Percentiles rank a stretch among this genome's conserved stretches.
phyloP scores from a whole-genome alignment of 306 rosid genomes.

The Arachis stenosperma region DNA sequence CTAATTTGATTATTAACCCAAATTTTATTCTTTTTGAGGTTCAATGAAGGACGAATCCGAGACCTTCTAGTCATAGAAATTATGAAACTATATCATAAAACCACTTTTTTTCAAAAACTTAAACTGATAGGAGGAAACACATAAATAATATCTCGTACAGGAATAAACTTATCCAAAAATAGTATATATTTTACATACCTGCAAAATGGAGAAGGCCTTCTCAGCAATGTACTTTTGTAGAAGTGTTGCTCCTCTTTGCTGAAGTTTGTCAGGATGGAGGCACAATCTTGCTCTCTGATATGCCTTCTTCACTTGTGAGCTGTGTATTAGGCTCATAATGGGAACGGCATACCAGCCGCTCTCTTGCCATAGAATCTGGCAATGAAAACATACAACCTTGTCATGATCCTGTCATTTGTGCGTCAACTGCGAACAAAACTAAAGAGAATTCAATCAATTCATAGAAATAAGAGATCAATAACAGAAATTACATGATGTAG shows the following conservation, averaged over 20 bases:
- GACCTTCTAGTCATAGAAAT: too few species aligned
- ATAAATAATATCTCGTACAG: too few species aligned
- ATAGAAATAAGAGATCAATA: not conserved
- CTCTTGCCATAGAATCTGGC: conserved; percentile 75
- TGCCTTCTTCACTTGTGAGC: conserved; percentile 77
- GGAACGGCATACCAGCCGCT: conserved; percentile 84
- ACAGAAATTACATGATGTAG: conserved; percentile 65
- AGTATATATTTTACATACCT: conserved; percentile 52
- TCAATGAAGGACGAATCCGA: too few species aligned
- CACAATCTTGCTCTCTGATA: conserved; percentile 89
- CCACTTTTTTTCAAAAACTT: too few species aligned
- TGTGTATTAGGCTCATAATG: conserved; percentile 59
- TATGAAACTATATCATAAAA: too few species aligned
- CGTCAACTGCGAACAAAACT: conserved; percentile 20
- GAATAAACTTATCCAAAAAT: not conserved
- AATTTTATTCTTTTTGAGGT: too few species aligned
- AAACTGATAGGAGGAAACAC: too few species aligned
- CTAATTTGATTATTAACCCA: too few species aligned
- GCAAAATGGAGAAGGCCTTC: conserved; percentile 84
- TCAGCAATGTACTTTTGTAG: conserved; percentile 71
- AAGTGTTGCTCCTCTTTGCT: conserved; percentile 87
- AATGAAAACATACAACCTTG: conserved; percentile 28
- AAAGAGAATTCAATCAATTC: not conserved
- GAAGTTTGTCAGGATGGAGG: conserved; percentile 92
- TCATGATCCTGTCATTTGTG: conserved; percentile 30